A percentile compares a stretch with the other conserved stretches of the same genome.
Conservation (phyloP, 768 basidiomycete genomes). For the Infundibulicybe gibba region DNA sequence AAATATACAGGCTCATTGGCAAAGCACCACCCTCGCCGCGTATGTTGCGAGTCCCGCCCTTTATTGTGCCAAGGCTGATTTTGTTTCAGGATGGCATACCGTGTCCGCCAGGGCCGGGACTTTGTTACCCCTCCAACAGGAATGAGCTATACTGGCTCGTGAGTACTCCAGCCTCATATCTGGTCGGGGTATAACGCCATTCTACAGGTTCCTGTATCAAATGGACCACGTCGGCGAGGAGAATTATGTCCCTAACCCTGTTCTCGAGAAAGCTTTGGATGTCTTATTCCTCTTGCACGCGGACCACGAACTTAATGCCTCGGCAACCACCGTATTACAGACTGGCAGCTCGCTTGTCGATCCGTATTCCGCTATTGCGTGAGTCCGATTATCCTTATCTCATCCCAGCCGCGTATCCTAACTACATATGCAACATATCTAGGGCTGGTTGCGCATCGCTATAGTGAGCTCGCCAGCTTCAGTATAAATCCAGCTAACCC, state of each 20-base stretch:
- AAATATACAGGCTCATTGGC: constrained; percentile 85
- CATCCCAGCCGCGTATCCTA: neutral
- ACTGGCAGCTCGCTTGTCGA: constrained; percentile 88
- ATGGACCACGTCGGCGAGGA: constrained; percentile 79
- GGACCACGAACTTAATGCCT: constrained; percentile 89
- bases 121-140: constrained; percentile 84
- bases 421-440: constrained; percentile 5
- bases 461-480: constrained; percentile 52
- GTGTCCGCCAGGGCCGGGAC: constrained; percentile 84
- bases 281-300: constrained; percentile 86
- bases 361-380: constrained; percentile 85
- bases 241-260: constrained; percentile 76
- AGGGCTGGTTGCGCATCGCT: constrained; percentile 86
- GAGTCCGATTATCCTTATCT: constrained; percentile 14
- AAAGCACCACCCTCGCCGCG: constrained; percentile 90
- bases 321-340: constrained; percentile 82
- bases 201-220: constrained; percentile 77
- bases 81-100: constrained; percentile 78
- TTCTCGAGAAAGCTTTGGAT: constrained; percentile 85
- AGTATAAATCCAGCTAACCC: neutral
- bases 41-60: constrained; percentile 27
- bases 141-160: constrained; percentile 83
- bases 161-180: constrained; percentile 16
- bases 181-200: constrained; percentile 1
- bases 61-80: neutral